Evolutionary conservation across 257 asterid species (phyloP).

Genomic region (Solanum clarkiae): DNA sequence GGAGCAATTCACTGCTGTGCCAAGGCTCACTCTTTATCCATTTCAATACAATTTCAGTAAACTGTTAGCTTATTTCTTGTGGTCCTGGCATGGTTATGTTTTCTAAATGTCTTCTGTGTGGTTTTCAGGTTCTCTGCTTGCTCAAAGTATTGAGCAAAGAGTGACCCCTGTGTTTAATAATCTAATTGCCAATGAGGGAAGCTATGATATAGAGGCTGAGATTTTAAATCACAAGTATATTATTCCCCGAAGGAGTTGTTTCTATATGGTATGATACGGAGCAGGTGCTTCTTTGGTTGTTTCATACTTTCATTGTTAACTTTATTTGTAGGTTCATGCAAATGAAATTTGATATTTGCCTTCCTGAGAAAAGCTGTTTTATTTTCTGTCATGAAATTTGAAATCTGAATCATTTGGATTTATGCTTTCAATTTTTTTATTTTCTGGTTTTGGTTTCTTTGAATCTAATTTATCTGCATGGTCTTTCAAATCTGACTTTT

Average conservation of each 20-base stretch:
- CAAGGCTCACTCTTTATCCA: not conserved
- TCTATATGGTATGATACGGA: constrained; percentile 47
- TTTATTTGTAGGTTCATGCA: not conserved
- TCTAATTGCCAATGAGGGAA: constrained; percentile 36
- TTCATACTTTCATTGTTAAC: not conserved
- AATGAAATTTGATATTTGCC: not conserved
- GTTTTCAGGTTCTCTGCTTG: constrained; percentile 25
- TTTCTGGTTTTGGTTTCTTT: not conserved
- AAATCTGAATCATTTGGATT: not conserved
- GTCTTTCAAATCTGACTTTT: not conserved
- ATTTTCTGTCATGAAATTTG: not conserved
- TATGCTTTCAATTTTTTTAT: not conserved
- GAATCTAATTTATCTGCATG: not conserved
- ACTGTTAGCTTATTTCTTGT: not conserved
- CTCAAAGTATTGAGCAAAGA: constrained; percentile 8
- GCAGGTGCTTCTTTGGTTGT: not conserved
- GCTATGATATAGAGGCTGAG: constrained; percentile 51
- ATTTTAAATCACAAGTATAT: constrained; percentile 41
- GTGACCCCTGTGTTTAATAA: constrained; percentile 43
- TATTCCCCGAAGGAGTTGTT: constrained; percentile 59
- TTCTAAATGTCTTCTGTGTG: not conserved
- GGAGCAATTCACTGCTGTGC: not conserved
- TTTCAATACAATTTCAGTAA: not conserved
- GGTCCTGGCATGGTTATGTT: not conserved
- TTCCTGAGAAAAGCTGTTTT: not conserved